Evolutionary conservation across 2,329 filamentous ascomycete species (phyloP), one percentile per base, ranked within the genome.

Genomic region (Aspergillus proliferans): DNA sequence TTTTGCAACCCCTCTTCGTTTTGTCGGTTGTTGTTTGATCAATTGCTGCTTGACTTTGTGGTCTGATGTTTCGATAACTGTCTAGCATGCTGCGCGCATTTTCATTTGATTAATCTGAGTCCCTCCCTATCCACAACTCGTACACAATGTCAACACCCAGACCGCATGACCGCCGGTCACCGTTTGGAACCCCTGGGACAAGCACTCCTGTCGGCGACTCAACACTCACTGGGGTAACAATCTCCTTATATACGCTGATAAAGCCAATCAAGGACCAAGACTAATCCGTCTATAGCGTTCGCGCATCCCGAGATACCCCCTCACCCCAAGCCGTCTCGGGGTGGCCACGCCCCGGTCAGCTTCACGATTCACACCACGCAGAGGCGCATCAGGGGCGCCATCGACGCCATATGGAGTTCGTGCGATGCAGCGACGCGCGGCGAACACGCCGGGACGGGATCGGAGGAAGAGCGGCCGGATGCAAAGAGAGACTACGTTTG

Each of bases 351-450:
- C 68, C 45, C 60, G 66, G 18, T 65, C 64, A 24, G 63, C 57
- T 34, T 62, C 58, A 52, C 62, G 67, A 52, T 61, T 56, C 39
- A 71, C 68, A 28, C 68, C 69, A 22, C 61, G 68, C 34, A 58
- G 57, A 19, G 56, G 61, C 47, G 60, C 53, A 30, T 53, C 47
- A 42, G 64, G 56, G 15, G 72, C 72, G 14, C 78, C 78, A 7
- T 74, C 76, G 4, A 81, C 79, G 14, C 79, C 79, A 1, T 75
- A 80, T 68, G 77, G 76, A 22, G 71, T 80, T 48, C 71, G 76
- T 39, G 78, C 78, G 8, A 67, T 79, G 24, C 74, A 79, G 61
- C 74, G 78, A 56, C 76, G 78, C 56, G 75, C 75, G 10, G 74
- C 72, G 4, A 73, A 73, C 53, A 79, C 77, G 2, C 76, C 77